Percentiles rank a stretch among this genome's conserved stretches.
Conservation (phyloP, 306 rosid genomes). For the Inga leiocalycina region DNA sequence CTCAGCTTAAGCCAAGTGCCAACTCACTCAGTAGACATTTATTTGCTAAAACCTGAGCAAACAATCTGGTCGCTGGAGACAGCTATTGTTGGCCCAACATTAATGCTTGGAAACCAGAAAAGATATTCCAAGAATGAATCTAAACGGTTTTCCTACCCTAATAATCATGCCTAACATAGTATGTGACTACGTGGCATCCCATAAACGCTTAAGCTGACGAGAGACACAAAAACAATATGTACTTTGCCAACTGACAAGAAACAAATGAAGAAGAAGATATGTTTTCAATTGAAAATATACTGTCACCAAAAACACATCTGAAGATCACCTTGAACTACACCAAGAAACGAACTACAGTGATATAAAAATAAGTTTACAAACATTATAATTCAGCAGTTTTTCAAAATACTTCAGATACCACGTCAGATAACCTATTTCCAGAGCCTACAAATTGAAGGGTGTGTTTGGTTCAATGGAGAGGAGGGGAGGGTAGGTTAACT, state of each 20-base stretch:
- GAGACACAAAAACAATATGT: background rate
- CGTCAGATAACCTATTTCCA: background rate
- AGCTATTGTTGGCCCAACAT: background rate
- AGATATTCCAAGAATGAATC: background rate
- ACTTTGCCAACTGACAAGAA: background rate
- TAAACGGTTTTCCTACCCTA: conserved; percentile 8
- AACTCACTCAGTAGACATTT: background rate
- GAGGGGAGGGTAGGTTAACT: too few species aligned
- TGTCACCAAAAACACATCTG: background rate
- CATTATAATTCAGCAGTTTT: conserved; percentile 5
- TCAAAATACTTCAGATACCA: background rate
- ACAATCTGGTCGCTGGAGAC: conserved; percentile 19
- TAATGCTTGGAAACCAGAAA: conserved; percentile 19
- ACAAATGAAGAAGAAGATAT: background rate
- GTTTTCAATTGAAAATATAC: background rate
- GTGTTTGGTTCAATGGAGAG: too few species aligned
- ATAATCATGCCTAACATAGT: background rate
- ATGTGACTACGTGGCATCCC: background rate
- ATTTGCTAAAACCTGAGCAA: background rate
- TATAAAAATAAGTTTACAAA: background rate
- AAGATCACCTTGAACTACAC: background rate
- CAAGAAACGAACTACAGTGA: background rate
- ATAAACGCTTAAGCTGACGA: background rate
- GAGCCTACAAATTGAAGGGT: background rate
- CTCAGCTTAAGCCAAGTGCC: background rate